Conservation (phyloP, 2,329 filamentous ascomycete species). For the Trichophyton schoenleinii region DNA sequence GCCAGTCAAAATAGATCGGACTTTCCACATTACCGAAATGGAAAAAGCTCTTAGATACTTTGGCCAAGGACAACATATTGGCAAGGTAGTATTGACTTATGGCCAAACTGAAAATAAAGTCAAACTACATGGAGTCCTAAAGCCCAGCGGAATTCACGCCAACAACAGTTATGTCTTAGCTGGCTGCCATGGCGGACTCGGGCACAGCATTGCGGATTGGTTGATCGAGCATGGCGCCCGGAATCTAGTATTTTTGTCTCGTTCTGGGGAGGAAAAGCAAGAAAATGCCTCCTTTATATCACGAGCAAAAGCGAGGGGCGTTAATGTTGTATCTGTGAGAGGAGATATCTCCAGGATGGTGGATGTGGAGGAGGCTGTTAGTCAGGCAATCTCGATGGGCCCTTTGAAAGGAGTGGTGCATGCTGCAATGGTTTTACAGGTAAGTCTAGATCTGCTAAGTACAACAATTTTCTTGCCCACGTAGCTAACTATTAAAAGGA, state of each 20-base stretch:
- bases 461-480: not conserved
- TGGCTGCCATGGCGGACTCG: conserved; percentile 18
- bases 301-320: not conserved
- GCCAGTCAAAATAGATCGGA: not conserved
- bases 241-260: conserved; percentile 20
- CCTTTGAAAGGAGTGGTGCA: conserved; percentile 17
- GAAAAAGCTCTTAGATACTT: not conserved
- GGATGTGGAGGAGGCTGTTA: not conserved
- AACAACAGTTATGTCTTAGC: conserved; percentile 16
- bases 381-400: not conserved
- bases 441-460: not conserved
- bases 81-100: not conserved
- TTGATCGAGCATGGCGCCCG: conserved; percentile 18
- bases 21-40: not conserved
- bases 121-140: not conserved
- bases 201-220: conserved; percentile 15
- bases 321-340: not conserved
- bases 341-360: not conserved
- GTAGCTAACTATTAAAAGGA: conserved; percentile 9
- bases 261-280: conserved; percentile 13
- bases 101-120: not conserved
- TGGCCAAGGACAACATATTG: not conserved
- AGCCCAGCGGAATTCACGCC: not conserved
- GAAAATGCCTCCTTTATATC: not conserved
- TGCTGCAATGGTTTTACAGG: conserved; percentile 13